Conservation (phyloP, 164 flowering plant genomes). For the Protea cynaroides region DNA sequence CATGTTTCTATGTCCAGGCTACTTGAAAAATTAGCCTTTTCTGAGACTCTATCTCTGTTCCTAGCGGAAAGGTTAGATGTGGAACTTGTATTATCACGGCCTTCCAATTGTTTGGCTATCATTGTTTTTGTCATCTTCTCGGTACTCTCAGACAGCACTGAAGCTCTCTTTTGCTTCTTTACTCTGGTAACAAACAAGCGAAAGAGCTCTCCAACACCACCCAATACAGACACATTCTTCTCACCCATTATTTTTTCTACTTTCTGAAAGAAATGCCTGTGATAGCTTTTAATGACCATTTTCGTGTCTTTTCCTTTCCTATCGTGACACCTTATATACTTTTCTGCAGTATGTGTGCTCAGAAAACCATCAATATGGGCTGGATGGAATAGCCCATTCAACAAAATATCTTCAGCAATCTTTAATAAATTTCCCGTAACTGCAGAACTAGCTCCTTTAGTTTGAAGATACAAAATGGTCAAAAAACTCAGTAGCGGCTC, state of each 20-base stretch:
- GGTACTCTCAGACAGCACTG: conserved; percentile 19
- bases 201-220: conserved; percentile 55
- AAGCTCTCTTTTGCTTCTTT: conserved; percentile 38
- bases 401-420: conserved; percentile 54
- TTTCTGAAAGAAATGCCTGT: conserved; percentile 67
- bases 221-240: conserved; percentile 31
- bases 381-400: conserved; percentile 70
- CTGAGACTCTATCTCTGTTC: conserved; percentile 10
- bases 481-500: conserved; percentile 53
- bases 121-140: conserved; percentile 15
- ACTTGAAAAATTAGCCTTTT: conserved; percentile 14
- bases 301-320: conserved; percentile 26
- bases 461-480: conserved; percentile 23
- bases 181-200: conserved; percentile 47
- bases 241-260: conserved; percentile 35
- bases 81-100: conserved; percentile 7
- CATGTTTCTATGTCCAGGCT: conserved; percentile 42
- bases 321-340: conserved; percentile 28
- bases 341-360: conserved; percentile 33
- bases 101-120: conserved; percentile 12
- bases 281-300: conserved; percentile 57
- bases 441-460: conserved; percentile 10
- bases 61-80: conserved; percentile 2
- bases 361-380: conserved; percentile 76
- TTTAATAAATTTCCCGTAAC: conserved; percentile 28